Evolutionary conservation across 345 rosid genomes (phyloP), one percentile per base, ranked within the genome.

Genomic region (Limnanthes douglasii): DNA sequence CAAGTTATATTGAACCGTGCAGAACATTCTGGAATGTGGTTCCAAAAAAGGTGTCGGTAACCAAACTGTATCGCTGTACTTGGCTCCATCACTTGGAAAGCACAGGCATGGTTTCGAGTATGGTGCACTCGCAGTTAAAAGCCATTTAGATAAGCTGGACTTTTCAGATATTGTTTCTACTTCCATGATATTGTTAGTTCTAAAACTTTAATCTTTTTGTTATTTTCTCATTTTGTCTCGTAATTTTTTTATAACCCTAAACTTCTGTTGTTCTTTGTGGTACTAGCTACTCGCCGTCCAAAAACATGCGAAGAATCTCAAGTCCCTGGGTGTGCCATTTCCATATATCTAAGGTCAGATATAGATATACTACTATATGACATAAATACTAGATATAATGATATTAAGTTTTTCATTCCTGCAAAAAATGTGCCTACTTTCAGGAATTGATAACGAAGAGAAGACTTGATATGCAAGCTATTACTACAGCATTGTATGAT

Each of bases 261-360:
- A 19, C 35, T 44, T 36, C 26, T 60, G 18, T 42, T 59, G 18
- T 45, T 41, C 43, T 46, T 39, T 55, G 29, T 51, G 57, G 51
- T 39, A 41, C 39, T 54, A 75, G 98, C 43, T 77, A 57, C 57
- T 59, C 79, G 29, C 75, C 82, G 1, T 68, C 48, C 30, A 35
- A 47, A 14, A 34, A 46, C 22, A 30, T 57, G 14, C 44, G 45
- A 53, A 43, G 37, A 12, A 54, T 14, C 5, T 49, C 56, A 43
- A 58, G 73, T 61, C 82, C 88, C 20, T 90, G 92, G 98, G 75
- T 80, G 37, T 74, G 90, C 72, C 94, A 80, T 54, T 84, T 84
- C 43, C 85, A 80, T 54, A 45, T 84, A 31, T 31, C 48, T 38
- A 62, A 90, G 96, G 98, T 20, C 37, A 31, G 4, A 17, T 27